Evolutionary conservation across 768 basidiomycete species (phyloP).

Genomic region (Naganishia randhawae): DNA sequence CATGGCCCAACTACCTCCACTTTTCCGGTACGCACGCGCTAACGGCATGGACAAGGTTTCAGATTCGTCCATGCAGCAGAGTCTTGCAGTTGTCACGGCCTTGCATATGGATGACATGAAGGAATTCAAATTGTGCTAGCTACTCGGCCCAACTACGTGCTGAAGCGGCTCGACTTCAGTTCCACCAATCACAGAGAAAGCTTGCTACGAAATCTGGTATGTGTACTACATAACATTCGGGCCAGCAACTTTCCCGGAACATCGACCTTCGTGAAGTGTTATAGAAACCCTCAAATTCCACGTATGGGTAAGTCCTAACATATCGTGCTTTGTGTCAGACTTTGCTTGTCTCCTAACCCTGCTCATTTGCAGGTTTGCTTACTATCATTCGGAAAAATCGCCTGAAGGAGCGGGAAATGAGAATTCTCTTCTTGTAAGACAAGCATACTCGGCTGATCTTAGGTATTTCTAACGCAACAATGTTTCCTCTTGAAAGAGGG

Average conservation of each 20-base stretch:
- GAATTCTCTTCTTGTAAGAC: constrained; percentile 70
- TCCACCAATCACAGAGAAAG: background rate
- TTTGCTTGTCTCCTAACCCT: background rate
- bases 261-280: background rate
- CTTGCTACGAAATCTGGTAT: background rate
- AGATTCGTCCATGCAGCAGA: too few relatives aligned
- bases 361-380: constrained; percentile 63
- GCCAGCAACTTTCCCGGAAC: background rate
- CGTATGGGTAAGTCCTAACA: background rate
- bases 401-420: constrained; percentile 93
- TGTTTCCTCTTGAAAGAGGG: constrained; percentile 59
- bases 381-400: constrained; percentile 96
- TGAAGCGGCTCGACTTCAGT: too few relatives aligned
- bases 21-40: background rate
- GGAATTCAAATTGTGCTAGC: too few relatives aligned
- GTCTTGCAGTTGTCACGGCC: too few relatives aligned
- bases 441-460: background rate
- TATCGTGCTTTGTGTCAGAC: background rate
- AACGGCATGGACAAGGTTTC: background rate
- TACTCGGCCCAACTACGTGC: too few relatives aligned
- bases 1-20: background rate
- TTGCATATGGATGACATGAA: too few relatives aligned
- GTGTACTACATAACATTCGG: background rate
- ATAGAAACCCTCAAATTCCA: background rate
- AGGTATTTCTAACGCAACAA: background rate